Evolutionary conservation across 2,329 filamentous ascomycete species (phyloP).

Genomic region (Massarina eburnea): DNA sequence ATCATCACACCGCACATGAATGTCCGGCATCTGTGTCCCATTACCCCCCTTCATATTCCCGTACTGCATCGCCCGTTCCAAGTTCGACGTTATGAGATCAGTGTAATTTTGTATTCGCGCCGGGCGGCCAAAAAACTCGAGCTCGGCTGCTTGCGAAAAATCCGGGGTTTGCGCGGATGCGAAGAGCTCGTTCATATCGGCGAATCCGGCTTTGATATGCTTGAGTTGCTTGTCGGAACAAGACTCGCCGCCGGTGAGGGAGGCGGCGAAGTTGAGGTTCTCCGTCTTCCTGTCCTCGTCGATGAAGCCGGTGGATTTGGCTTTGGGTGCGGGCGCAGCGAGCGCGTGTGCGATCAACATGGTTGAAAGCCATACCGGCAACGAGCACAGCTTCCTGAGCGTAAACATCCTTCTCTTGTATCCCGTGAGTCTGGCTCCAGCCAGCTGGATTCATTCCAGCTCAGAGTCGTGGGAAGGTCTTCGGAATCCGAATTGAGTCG

Average conservation of each 20-base stretch:
- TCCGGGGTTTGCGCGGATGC: slow-evolving; percentile 26
- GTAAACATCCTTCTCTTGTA: slow-evolving; percentile 21
- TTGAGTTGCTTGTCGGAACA: slow-evolving; percentile 29
- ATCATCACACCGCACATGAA: slow-evolving; percentile 40
- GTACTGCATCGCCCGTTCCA: slow-evolving; percentile 33
- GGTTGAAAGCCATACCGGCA: slow-evolving; percentile 24
- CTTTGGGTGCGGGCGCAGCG: slow-evolving; percentile 15
- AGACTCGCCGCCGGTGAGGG: slow-evolving; percentile 34
- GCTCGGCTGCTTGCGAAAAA: slow-evolving; percentile 20
- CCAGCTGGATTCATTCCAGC: not conserved
- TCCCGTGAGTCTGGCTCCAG: not conserved
- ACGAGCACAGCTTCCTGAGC: slow-evolving; percentile 18
- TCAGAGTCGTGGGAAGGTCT: not conserved
- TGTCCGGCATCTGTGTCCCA: slow-evolving; percentile 26
- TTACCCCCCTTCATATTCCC: slow-evolving; percentile 26
- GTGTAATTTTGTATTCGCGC: slow-evolving; percentile 29
- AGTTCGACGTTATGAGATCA: slow-evolving; percentile 28
- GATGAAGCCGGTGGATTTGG: slow-evolving; percentile 19
- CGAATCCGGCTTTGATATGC: slow-evolving; percentile 32
- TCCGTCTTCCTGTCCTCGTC: slow-evolving; percentile 20
- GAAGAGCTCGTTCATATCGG: slow-evolving; percentile 36
- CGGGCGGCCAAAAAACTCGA: slow-evolving; percentile 33
- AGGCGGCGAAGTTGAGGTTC: slow-evolving; percentile 21
- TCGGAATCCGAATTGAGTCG: not conserved
- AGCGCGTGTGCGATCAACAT: slow-evolving; percentile 23